These are phyloP conservation scores for Pseudogymnoascus sp. DNA, from an alignment of 2,329 filamentous ascomycete species.

Conservation along the genomic window DNA sequence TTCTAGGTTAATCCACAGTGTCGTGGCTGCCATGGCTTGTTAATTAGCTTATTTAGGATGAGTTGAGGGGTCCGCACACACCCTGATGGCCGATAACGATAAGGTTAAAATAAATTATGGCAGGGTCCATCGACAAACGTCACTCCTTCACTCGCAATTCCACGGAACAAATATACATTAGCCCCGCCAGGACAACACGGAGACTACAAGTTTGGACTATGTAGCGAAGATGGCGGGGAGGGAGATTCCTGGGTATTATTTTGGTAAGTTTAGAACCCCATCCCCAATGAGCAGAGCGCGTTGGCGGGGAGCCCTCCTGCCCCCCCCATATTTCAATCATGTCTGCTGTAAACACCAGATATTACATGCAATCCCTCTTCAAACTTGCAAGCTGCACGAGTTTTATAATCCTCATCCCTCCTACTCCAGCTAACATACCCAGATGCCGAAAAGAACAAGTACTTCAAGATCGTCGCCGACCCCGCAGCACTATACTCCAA, in stretches of 20 bases:
- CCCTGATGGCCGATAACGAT: neutral
- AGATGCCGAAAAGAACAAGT: conserved; percentile 55
- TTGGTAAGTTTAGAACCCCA: neutral
- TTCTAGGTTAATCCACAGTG: no score
- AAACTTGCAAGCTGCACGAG: conserved; percentile 18
- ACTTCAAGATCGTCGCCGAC: conserved; percentile 57
- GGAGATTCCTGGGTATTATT: conserved; percentile 4
- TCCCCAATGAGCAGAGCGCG: neutral
- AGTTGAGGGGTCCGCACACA: neutral
- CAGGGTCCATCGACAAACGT: neutral
- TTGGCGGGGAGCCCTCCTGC: no score
- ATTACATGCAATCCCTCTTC: neutral
- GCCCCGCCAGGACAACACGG: neutral
- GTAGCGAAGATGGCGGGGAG: neutral
- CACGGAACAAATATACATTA: neutral
- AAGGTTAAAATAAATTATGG: neutral
- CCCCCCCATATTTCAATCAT: conserved; percentile 40
- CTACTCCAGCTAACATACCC: neutral
- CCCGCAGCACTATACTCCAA: conserved; percentile 51
- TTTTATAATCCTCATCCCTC: conserved; percentile 20
- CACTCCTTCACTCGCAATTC: neutral
- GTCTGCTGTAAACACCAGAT: neutral
- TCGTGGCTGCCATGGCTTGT: neutral
- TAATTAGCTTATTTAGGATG: no score
- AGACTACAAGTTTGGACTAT: neutral